Evolutionary conservation across 2,329 filamentous ascomycete species (phyloP), one percentile per base, ranked within the genome.

Genomic region (Helotiales sp.): DNA sequence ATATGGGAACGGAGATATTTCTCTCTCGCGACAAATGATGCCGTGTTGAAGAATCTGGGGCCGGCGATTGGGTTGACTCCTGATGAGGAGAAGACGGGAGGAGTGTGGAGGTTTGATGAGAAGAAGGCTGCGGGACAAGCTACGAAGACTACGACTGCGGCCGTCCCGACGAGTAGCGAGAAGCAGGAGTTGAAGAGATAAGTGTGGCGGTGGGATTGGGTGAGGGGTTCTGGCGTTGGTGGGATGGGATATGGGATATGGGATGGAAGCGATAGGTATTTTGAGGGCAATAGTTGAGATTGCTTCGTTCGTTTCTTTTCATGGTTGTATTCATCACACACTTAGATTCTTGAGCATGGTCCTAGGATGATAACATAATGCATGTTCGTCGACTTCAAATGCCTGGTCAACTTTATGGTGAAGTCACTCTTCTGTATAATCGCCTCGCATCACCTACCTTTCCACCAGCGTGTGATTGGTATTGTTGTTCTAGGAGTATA

Each of bases 1-100:
- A 79, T 84, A 38, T 99, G 95, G 93, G 83, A 92, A 69, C 82
- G 92, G 46, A 82, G 88, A 54, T 98, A 95, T 77, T 99, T 98
- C 76, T 84, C 79, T 57, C 68, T 73, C 68, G 67, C 82, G 68
- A 66, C 80, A 77, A 70, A 79, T 59, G 76, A 78, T 56, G 59
- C 67, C 17, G 66, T 70, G 2, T 75, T 82, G 63, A 68, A 72
- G 49, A 64, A 71, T 30, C 70, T 83, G 44, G 76, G 74, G 2
- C 74, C 73, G 38, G 70, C 68, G 54, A 71, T 78, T 22, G 73
- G 74, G 19, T 61, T 76, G 27, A 57, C 66, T 8, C 63, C 66
- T 68, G 80, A 63, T 54, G 65, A 85, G 17, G 87, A 89, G 63
- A 86, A 88, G 75, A 90, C 88, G 1, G 84, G 83, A 54, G 88